These are phyloP conservation scores for Aspergillus nanangensis DNA, from an alignment of 495 filamentous ascomycete genomes.

Conservation along the genomic window DNA sequence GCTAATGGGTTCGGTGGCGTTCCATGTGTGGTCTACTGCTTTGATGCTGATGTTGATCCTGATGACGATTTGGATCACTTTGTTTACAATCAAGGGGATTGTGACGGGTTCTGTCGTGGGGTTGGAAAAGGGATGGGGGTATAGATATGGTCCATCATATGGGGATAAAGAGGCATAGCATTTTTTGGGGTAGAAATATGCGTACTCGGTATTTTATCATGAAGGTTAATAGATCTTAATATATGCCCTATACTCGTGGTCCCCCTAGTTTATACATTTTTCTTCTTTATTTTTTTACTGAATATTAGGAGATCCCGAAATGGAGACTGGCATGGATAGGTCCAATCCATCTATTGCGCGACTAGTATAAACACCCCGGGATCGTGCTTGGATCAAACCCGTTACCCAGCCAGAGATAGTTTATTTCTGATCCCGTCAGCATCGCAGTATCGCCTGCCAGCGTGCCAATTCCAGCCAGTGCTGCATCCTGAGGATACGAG, in stretches of 20 bases:
- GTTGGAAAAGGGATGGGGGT: conserved; percentile 19
- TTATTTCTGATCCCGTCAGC: conserved; percentile 3
- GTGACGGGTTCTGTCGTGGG: conserved; percentile 21
- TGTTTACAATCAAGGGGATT: conserved; percentile 23
- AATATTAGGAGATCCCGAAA: too few relatives aligned
- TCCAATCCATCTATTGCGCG: too few relatives aligned
- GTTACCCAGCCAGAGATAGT: conserved; percentile 7
- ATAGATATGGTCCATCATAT: neutral
- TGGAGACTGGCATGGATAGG: too few relatives aligned
- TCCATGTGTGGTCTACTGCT: conserved; percentile 24
- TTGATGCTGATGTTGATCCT: conserved; percentile 20
- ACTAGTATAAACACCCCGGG: conserved; percentile 8
- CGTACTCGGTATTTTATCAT: neutral
- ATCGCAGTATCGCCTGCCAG: conserved; percentile 3
- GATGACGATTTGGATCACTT: conserved; percentile 14
- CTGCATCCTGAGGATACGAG: conserved; percentile 1
- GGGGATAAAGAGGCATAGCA: conserved; percentile 1
- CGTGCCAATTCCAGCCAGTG: neutral
- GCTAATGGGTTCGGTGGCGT: conserved; percentile 25
- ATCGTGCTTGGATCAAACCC: conserved; percentile 8
- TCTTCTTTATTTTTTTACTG: too few relatives aligned
- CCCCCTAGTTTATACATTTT: too few relatives aligned
- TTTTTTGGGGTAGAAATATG: neutral
- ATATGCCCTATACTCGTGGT: too few relatives aligned
- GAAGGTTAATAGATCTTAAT: neutral